These are phyloP conservation scores for Physcomitrium patens DNA, from an alignment of 225 moss, liverwort and hornwort species.

Conservation along the genomic window DNA sequence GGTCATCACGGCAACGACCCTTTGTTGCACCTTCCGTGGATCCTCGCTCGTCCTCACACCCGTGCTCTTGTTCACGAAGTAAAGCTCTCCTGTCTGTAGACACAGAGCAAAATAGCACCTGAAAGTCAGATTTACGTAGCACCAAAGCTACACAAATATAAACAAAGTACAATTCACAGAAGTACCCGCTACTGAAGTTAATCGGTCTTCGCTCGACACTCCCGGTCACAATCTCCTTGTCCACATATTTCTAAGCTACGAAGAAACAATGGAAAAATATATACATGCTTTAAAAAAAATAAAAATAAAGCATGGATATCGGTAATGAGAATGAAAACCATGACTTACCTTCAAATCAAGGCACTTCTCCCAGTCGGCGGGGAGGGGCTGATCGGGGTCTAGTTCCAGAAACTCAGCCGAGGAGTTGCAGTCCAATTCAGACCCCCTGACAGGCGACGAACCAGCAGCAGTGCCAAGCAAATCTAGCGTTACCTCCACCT, in stretches of 20 bases:
- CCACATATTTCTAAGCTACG: too few relatives aligned
- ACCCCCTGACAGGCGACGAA: neutral
- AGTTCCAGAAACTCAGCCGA: conserved; percentile 67
- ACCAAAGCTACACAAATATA: neutral
- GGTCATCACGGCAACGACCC: neutral
- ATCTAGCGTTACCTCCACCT: conserved; percentile 54
- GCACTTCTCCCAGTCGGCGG: conserved; percentile 73
- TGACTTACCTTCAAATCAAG: conserved; percentile 63
- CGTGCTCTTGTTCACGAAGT: conserved; percentile 60
- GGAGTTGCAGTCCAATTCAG: conserved; percentile 37
- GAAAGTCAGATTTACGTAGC: neutral
- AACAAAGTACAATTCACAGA: neutral
- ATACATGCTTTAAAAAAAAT: neutral
- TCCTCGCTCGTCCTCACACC: conserved; percentile 46
- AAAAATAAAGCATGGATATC: neutral
- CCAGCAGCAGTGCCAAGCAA: conserved; percentile 40
- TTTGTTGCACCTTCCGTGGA: conserved; percentile 45
- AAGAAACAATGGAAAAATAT: neutral
- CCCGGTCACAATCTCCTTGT: too few relatives aligned
- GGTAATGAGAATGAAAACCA: neutral
- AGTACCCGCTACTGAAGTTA: neutral
- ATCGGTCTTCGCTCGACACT: neutral
- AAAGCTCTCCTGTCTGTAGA: conserved; percentile 59
- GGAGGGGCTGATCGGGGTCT: conserved; percentile 64
- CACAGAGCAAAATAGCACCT: neutral